These are phyloP conservation scores for Austroboletus sp. DNA, from an alignment of 1,284 basidiomycete genomes.

Conservation along the genomic window DNA sequence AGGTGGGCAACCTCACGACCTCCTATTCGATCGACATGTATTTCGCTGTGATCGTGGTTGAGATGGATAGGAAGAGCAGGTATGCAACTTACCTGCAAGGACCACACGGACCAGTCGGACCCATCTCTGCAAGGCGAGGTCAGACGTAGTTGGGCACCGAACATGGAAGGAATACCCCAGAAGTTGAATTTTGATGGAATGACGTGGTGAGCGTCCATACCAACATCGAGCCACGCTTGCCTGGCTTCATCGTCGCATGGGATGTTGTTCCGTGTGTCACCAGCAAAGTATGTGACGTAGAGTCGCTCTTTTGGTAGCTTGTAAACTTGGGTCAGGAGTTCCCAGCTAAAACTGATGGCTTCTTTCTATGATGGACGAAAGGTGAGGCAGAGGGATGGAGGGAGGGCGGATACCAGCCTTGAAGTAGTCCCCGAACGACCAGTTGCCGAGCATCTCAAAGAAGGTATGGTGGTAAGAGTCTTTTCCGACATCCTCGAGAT, in stretches of 20 bases:
- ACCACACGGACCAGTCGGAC: constrained; percentile 93
- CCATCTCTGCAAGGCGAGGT: constrained; percentile 71
- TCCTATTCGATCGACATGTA: constrained; percentile 95
- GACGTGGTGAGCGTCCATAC: constrained; percentile 85
- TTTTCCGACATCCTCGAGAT: constrained; percentile 97
- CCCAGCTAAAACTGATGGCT: constrained; percentile 89
- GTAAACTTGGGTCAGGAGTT: constrained; percentile 86
- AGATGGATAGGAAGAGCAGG: neutral
- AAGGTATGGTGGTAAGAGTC: constrained; percentile 97
- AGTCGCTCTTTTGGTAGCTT: constrained; percentile 84
- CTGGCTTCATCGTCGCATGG: constrained; percentile 85
- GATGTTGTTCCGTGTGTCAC: constrained; percentile 80
- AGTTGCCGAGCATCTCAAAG: constrained; percentile 99
- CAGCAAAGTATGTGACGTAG: constrained; percentile 98
- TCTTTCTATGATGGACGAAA: constrained; percentile 63
- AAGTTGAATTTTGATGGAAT: constrained; percentile 97
- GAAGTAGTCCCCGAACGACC: constrained; percentile 99
- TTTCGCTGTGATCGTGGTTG: constrained; percentile 54
- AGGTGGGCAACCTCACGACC: constrained; percentile 86
- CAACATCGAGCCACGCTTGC: constrained; percentile 81
- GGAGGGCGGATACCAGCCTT: constrained; percentile 51
- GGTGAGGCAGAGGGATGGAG: neutral
- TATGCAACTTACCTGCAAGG: constrained; percentile 69
- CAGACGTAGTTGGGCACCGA: constrained; percentile 23
- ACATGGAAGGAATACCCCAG: constrained; percentile 90